These are phyloP conservation scores for Dendryphion nanum DNA, from an alignment of 2,329 filamentous ascomycete genomes.

Conservation along the genomic window DNA sequence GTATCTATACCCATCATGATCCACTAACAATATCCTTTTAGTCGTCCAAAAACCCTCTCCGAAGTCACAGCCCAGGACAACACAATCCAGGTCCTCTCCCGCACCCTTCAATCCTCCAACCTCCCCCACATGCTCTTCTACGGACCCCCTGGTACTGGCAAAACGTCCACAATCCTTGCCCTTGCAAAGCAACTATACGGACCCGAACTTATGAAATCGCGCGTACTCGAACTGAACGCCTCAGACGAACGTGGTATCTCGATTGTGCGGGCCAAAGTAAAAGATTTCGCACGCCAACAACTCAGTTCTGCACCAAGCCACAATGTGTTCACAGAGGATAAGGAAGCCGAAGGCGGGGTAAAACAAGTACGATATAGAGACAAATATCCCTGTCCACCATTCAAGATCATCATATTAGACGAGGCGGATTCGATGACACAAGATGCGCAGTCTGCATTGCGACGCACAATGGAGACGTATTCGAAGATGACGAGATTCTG, in stretches of 20 bases:
- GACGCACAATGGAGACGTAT: slow-evolving; percentile 98
- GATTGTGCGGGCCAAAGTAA: slow-evolving; percentile 97
- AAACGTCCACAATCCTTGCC: slow-evolving; percentile 96
- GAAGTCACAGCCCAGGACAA: slow-evolving; percentile 98
- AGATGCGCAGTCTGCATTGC: slow-evolving; percentile 88
- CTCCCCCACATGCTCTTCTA: slow-evolving; percentile 99
- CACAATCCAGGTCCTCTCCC: slow-evolving; percentile 86
- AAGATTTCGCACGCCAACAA: slow-evolving; percentile 95
- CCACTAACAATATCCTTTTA: slow-evolving; percentile 40
- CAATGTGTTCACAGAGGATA: slow-evolving; percentile 57
- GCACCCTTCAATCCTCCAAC: slow-evolving; percentile 94
- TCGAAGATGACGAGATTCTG: slow-evolving; percentile 96
- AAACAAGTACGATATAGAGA: slow-evolving; percentile 49
- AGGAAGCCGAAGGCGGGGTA: slow-evolving; percentile 18
- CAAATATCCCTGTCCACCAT: slow-evolving; percentile 89
- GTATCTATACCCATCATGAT: not conserved
- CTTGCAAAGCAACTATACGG: slow-evolving; percentile 97
- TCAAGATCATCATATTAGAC: slow-evolving; percentile 98
- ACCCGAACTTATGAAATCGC: slow-evolving; percentile 85
- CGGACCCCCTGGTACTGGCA: slow-evolving; percentile 93
- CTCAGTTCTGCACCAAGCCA: slow-evolving; percentile 72
- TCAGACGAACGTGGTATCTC: slow-evolving; percentile 97
- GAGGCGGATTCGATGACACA: slow-evolving; percentile 99
- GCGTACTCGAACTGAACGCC: slow-evolving; percentile 98
- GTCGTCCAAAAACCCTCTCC: slow-evolving; percentile 86